A percentile compares a stretch with the other conserved stretches of the same genome.
Conservation (phyloP, 2,329 filamentous ascomycete genomes). For the Tolypocladium ophioglossoides region DNA sequence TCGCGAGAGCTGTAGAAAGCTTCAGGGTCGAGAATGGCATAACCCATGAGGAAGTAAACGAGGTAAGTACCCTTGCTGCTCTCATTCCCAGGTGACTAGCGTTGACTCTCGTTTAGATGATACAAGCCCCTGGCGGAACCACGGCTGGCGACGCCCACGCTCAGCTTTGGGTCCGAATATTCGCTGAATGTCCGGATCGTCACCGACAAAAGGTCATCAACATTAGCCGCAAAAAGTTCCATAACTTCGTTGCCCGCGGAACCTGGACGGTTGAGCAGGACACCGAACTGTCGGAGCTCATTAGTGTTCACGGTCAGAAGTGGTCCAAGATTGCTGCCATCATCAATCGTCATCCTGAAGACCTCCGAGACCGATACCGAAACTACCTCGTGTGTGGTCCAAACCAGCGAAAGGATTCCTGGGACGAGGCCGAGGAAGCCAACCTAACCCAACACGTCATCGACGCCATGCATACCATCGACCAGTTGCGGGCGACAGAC, state of each 20-base stretch:
- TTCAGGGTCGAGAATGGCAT: constrained; percentile 33
- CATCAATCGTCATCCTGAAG: constrained; percentile 53
- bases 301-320: constrained; percentile 29
- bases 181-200: constrained; percentile 36
- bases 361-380: constrained; percentile 59
- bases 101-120: constrained; percentile 16
- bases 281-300: constrained; percentile 22
- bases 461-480: constrained; percentile 38
- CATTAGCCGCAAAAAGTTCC: constrained; percentile 50
- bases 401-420: constrained; percentile 39
- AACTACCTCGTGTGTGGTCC: constrained; percentile 54
- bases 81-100: neutral
- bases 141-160: constrained; percentile 23
- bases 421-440: constrained; percentile 51
- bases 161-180: constrained; percentile 40
- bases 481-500: constrained; percentile 23
- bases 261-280: constrained; percentile 29
- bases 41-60: constrained; percentile 35
- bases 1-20: constrained; percentile 29
- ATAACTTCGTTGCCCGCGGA: constrained; percentile 50
- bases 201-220: constrained; percentile 43
- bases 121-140: constrained; percentile 24
- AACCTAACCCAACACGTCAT: constrained; percentile 41
- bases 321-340: constrained; percentile 53
- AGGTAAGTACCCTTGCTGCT: constrained; percentile 19